Percentiles rank a stretch among this genome's conserved stretches.
phyloP scores from a whole-genome alignment of 208 protist genomes.

The Lotmaria passim region DNA sequence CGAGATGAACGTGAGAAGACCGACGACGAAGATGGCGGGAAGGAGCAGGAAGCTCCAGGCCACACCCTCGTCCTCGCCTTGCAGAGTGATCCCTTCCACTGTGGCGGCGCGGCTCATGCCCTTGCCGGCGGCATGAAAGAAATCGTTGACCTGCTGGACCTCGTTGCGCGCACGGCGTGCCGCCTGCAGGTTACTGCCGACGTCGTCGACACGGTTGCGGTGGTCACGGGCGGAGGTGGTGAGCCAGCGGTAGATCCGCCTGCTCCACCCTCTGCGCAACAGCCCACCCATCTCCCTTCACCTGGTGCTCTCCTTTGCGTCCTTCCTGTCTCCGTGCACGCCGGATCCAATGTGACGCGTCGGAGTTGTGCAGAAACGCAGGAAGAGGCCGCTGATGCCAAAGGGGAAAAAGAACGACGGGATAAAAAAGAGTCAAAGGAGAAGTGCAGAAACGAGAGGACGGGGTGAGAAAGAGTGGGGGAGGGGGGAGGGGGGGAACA shows the following conservation, averaged over 20 bases:
- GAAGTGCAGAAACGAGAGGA: too few species aligned
- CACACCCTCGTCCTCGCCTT: conserved; percentile 29
- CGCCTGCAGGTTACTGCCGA: conserved; percentile 28
- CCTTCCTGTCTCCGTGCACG: neutral
- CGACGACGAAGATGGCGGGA: conserved; percentile 19
- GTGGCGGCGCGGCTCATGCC: neutral
- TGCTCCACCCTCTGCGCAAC: conserved; percentile 2
- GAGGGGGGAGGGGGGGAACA: too few species aligned
- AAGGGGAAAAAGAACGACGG: too few species aligned
- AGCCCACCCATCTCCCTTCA: neutral
- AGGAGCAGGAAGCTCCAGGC: conserved; percentile 55
- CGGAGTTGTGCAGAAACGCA: too few species aligned
- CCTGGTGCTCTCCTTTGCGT: neutral
- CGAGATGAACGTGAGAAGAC: neutral
- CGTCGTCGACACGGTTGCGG: conserved; percentile 34
- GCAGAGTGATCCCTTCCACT: conserved; percentile 33
- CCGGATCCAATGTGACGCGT: too few species aligned
- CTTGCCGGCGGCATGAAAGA: conserved; percentile 44
- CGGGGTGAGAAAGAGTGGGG: too few species aligned
- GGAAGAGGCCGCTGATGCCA: too few species aligned
- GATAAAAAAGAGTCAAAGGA: too few species aligned
- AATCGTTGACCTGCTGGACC: conserved; percentile 38
- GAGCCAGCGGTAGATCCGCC: conserved; percentile 32
- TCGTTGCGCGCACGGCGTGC: conserved; percentile 22
- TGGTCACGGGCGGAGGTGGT: conserved; percentile 39